Conservation (phyloP, 495 filamentous ascomycete genomes). For the Pyronema omphalodes region DNA sequence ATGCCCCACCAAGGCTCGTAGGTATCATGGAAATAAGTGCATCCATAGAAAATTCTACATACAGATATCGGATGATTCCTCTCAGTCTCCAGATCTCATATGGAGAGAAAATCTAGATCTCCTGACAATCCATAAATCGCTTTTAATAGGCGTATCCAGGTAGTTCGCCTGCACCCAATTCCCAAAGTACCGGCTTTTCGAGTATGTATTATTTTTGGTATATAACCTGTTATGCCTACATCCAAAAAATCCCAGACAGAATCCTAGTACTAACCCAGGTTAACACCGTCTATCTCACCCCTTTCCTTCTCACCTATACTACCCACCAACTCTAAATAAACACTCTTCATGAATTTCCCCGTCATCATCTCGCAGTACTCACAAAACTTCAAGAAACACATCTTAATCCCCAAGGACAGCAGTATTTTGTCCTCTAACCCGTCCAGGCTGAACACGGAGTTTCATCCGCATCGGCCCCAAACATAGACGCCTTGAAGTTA, state of each 20-base stretch:
- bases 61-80: no score
- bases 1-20: no score
- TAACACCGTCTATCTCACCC: slow-evolving; percentile 9
- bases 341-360: slow-evolving; percentile 8
- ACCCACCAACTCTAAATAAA: slow-evolving; percentile 8
- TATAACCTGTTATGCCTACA: background rate
- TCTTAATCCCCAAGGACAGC: slow-evolving; percentile 5
- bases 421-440: background rate
- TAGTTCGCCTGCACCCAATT: slow-evolving; percentile 9
- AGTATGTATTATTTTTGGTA: background rate
- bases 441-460: slow-evolving; percentile 9
- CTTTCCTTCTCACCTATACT: slow-evolving; percentile 1
- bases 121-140: background rate
- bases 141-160: slow-evolving; percentile 3
- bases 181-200: slow-evolving; percentile 10
- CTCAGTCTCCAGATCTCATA: no score
- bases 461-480: slow-evolving; percentile 15
- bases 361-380: slow-evolving; percentile 1
- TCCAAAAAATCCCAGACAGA: background rate
- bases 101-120: no score
- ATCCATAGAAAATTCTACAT: no score
- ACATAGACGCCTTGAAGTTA: slow-evolving; percentile 12
- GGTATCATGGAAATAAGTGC: no score
- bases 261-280: background rate
- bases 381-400: slow-evolving; percentile 9